Evolutionary conservation across 495 filamentous ascomycete species (phyloP), one percentile per base, ranked within the genome.

Genomic region (Clohesyomyces aquaticus): DNA sequence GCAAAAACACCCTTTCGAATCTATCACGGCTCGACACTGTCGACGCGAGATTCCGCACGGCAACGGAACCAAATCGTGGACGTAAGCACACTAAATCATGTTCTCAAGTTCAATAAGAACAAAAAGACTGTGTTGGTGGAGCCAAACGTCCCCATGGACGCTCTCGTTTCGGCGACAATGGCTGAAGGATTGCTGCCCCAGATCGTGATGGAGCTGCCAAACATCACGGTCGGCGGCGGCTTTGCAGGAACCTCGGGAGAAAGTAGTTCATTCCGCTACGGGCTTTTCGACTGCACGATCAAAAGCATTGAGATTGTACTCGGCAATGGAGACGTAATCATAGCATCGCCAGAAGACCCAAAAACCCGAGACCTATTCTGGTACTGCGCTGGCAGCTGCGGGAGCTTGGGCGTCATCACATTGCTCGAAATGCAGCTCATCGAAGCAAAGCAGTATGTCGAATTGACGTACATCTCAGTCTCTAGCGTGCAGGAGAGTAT

Each of bases 1-100:
- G 21, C 45, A 0, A 54, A 56, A 3, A 62, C 43, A 2, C 61
- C 67, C 23, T 93, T 89, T 76, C 84, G 89, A 57, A 91, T 93
- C 73, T 85, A 80, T 74, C 90, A 92, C 79, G 90, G 90, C 66
- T 84, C 84, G 0, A 91, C 89, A 21, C 91, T 91, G 72, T 86
- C 79, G 67, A 92, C 88, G 16, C 83, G 88, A 0, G 78, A 76
- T 12, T 73, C 77, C 8, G 65, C 71, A 4, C 71, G 74, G 43
- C 71, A 74, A 43, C 68, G 69, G 6, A 75, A 78, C 50, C 78
- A 81, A 47, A 80, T 78, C 4, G 74, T 88, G 45, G 83, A 90
- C 68, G 87, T 78, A 27, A 79, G 66, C 47, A 9, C n/a, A 2
- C 68, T 77, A 14, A 66, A 66, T 18, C 61, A 74, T 63, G 72